Conservation (phyloP, 768 basidiomycete species). For the Lentinula sp. region DNA sequence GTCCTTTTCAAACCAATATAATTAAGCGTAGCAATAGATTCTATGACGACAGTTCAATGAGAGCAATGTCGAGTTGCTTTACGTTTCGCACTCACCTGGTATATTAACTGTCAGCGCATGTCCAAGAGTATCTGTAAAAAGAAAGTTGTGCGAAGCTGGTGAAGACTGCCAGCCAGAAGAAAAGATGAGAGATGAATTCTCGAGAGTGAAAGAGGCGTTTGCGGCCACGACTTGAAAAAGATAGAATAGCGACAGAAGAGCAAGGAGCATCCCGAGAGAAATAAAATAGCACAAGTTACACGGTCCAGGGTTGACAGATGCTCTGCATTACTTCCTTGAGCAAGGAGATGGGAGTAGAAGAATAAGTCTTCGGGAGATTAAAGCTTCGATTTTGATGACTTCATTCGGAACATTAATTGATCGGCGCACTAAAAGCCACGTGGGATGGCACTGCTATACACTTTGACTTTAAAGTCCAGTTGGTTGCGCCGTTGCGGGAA, state of each 20-base stretch:
- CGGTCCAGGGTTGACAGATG: not conserved
- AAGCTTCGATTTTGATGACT: not conserved
- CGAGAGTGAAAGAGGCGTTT: slow-evolving; percentile 6
- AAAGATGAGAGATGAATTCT: slow-evolving; percentile 12
- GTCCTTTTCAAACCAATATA: slow-evolving; percentile 21
- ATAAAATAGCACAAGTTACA: not conserved
- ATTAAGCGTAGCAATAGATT: slow-evolving; percentile 15
- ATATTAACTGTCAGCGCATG: slow-evolving; percentile 15
- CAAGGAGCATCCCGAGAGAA: not conserved
- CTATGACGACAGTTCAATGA: slow-evolving; percentile 8
- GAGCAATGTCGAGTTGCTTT: not conserved
- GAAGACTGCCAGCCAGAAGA: slow-evolving; percentile 15
- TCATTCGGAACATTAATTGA: not conserved
- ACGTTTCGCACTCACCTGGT: slow-evolving; percentile 17
- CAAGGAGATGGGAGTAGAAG: slow-evolving; percentile 8
- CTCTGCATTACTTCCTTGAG: slow-evolving; percentile 10
- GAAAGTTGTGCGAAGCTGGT: slow-evolving; percentile 8
- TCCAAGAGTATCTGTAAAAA: slow-evolving; percentile 11
- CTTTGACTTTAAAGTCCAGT: not conserved
- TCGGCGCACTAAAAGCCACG: slow-evolving; percentile 3
- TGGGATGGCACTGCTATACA: not conserved
- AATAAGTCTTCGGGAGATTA: not conserved
- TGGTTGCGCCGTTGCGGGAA: not conserved
- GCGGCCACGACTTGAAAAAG: slow-evolving; percentile 3
- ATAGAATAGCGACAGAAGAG: not conserved